These are phyloP conservation scores for Melampsora americana DNA, from an alignment of 1,284 basidiomycete genomes.

Conservation along the genomic window DNA sequence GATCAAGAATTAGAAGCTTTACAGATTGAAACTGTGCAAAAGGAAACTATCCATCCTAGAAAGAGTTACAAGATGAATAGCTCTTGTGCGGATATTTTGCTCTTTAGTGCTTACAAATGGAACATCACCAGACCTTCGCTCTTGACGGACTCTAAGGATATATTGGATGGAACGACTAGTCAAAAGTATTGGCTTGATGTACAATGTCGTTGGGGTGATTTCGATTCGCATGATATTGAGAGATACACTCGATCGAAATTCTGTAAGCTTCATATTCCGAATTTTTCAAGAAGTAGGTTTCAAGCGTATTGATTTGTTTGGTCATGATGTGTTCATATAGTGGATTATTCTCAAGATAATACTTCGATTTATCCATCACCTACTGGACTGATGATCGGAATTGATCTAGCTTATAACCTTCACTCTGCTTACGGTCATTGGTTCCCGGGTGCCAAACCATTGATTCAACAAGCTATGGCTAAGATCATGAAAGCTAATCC, in stretches of 20 bases:
- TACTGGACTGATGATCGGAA: constrained; percentile 95
- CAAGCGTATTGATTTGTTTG: constrained; percentile 95
- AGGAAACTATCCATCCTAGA: constrained; percentile 96
- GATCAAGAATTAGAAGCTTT: constrained; percentile 98
- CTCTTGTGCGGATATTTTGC: constrained; percentile 87
- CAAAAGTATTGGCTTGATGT: constrained; percentile 99
- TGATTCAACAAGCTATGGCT: constrained; percentile 97
- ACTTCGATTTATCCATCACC: constrained; percentile 98
- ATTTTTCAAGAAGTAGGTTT: constrained; percentile 54
- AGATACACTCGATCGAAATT: constrained; percentile 45
- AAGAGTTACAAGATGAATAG: constrained; percentile 98
- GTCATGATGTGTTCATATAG: constrained; percentile 61
- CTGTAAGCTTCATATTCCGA: constrained; percentile 10
- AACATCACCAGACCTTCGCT: constrained; percentile 95
- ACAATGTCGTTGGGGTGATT: constrained; percentile 95
- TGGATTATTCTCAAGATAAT: constrained; percentile 68
- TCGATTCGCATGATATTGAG: constrained; percentile 97
- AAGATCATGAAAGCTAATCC: constrained; percentile 99
- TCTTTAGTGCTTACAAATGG: constrained; percentile 79
- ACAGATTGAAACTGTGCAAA: constrained; percentile 98
- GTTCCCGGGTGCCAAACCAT: constrained; percentile 98
- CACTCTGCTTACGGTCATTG: constrained; percentile 99
- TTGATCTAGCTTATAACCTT: constrained; percentile 96
- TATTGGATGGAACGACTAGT: constrained; percentile 91
- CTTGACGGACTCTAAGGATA: constrained; percentile 92